phyloP scores from a whole-genome alignment of 495 filamentous ascomycete genomes.

The Tuber indicum region DNA sequence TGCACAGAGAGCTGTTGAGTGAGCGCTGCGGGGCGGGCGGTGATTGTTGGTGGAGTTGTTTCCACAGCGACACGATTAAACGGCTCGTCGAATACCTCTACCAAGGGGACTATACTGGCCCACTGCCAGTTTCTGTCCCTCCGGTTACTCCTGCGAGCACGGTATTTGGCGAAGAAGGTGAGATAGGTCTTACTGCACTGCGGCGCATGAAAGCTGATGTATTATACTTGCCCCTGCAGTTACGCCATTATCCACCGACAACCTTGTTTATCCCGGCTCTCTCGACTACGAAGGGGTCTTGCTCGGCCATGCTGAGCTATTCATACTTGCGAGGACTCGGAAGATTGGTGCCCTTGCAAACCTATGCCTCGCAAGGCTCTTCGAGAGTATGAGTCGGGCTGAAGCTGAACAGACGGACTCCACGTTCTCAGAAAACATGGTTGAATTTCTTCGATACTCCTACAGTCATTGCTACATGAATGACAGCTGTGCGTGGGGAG shows the following conservation, averaged over 20 bases:
- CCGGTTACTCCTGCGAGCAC: not conserved
- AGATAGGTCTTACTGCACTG: not conserved
- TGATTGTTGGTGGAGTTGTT: not conserved
- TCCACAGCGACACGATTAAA: conserved; percentile 6
- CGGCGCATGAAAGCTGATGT: not conserved
- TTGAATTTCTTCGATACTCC: not conserved
- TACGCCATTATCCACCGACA: not conserved
- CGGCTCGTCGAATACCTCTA: conserved; percentile 19
- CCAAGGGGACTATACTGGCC: conserved; percentile 6
- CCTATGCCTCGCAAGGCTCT: not conserved
- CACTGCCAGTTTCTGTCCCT: not conserved
- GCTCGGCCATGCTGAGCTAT: not conserved
- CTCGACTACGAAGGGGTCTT: not conserved
- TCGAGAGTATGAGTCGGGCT: not conserved
- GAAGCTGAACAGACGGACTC: not conserved
- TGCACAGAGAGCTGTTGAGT: not conserved
- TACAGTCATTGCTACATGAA: not conserved
- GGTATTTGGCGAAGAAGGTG: not conserved
- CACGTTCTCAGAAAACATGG: not conserved
- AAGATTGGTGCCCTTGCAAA: not conserved
- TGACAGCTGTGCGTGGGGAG: not conserved
- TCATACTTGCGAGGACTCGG: not conserved
- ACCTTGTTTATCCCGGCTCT: not conserved
- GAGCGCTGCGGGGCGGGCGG: not conserved
- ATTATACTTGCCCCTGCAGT: not conserved